These are phyloP conservation scores for Pyronema domesticum DNA, from an alignment of 495 filamentous ascomycete genomes.

Conservation along the genomic window DNA sequence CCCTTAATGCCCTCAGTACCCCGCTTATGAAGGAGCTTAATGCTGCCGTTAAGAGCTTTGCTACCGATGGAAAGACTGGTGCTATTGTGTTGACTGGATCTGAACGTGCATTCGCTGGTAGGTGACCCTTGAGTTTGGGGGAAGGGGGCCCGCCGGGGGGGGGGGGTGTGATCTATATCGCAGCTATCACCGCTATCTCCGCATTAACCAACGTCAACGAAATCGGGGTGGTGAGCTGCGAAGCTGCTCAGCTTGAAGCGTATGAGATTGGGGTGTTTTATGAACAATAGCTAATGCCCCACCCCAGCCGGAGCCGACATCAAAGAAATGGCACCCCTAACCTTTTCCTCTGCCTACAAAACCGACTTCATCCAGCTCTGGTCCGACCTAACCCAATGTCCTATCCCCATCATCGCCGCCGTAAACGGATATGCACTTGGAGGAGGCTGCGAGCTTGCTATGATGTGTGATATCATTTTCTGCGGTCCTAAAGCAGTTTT, in stretches of 20 bases:
- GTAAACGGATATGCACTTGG: constrained; percentile 89
- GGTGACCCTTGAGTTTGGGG: too few relatives aligned
- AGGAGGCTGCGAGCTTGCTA: constrained; percentile 90
- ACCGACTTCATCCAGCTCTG: constrained; percentile 83
- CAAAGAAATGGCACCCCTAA: constrained; percentile 90
- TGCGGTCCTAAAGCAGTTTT: constrained; percentile 68
- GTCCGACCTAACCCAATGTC: constrained; percentile 67
- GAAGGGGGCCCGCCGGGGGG: too few relatives aligned
- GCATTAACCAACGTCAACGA: too few relatives aligned
- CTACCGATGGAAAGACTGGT: constrained; percentile 32
- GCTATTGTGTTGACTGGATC: constrained; percentile 77
- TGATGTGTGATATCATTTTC: constrained; percentile 94
- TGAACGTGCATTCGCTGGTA: constrained; percentile 60
- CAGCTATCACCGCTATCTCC: too few relatives aligned
- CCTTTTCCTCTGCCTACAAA: constrained; percentile 68
- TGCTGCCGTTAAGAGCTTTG: constrained; percentile 49
- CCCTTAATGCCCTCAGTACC: constrained; percentile 77
- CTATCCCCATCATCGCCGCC: constrained; percentile 83
- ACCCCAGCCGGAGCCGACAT: constrained; percentile 77
- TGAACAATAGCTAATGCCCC: not conserved
- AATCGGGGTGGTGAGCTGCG: too few relatives aligned
- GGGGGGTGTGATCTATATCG: too few relatives aligned
- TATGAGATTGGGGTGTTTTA: too few relatives aligned
- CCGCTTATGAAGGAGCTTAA: constrained; percentile 85
- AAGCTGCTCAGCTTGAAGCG: too few relatives aligned